Evolutionary conservation across 2,329 filamentous ascomycete species (phyloP).

Genomic region (Cryphonectria parasitica): DNA sequence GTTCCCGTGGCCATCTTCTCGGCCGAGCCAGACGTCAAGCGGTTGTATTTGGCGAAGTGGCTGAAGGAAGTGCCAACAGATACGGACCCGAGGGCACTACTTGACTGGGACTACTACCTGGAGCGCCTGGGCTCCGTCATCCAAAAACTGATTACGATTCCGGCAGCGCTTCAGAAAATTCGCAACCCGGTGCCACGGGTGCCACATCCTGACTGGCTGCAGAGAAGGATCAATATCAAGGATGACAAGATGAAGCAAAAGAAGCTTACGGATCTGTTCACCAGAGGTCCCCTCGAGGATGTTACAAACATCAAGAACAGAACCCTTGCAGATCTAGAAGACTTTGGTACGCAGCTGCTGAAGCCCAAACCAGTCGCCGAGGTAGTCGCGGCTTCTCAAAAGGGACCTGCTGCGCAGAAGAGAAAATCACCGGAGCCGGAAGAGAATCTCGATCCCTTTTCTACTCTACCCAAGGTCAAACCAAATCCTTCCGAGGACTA

Average conservation of each 20-base stretch:
- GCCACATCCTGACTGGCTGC: conserved; percentile 94
- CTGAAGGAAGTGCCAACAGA: conserved; percentile 88
- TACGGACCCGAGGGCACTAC: conserved; percentile 85
- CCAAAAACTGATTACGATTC: conserved; percentile 98
- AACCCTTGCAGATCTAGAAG: conserved; percentile 73
- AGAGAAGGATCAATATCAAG: conserved; percentile 89
- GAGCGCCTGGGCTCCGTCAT: conserved; percentile 96
- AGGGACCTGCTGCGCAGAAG: conserved; percentile 61
- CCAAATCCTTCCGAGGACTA: conserved; percentile 87
- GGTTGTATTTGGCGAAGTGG: conserved; percentile 92
- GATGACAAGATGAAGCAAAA: conserved; percentile 98
- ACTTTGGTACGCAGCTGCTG: conserved; percentile 72
- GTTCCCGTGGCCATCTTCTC: conserved; percentile 97
- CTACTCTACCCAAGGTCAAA: conserved; percentile 80
- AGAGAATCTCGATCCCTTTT: conserved; percentile 76
- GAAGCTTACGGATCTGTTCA: conserved; percentile 94
- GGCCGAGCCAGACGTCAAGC: conserved; percentile 84
- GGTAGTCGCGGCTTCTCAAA: conserved; percentile 59
- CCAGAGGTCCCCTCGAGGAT: conserved; percentile 72
- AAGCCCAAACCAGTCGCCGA: conserved; percentile 65
- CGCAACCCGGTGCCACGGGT: conserved; percentile 93
- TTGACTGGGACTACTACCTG: conserved; percentile 97
- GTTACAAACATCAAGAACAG: conserved; percentile 67
- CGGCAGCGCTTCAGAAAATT: conserved; percentile 92
- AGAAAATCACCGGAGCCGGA: conserved; percentile 73